Conservation (phyloP, 768 basidiomycete genomes). For the Tubosaeta sp. region DNA sequence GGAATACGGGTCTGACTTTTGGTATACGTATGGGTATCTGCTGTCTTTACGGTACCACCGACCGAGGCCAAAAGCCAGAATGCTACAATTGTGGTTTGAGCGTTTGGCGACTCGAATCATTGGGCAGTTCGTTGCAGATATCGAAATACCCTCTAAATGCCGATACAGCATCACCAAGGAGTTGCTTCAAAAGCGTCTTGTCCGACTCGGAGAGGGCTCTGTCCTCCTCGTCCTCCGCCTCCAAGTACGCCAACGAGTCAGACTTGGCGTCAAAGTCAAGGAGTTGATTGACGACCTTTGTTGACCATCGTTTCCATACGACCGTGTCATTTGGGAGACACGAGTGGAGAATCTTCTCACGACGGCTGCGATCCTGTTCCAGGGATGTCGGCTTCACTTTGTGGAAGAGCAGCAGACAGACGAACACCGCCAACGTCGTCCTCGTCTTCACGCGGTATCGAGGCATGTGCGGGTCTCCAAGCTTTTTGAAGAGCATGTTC, state of each 20-base stretch:
- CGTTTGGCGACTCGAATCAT: neutral
- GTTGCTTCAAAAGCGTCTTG: neutral
- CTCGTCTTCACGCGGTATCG: conserved; percentile 16
- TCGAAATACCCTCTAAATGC: conserved; percentile 14
- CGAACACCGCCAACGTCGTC: conserved; percentile 25
- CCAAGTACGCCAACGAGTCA: neutral
- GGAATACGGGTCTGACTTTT: neutral
- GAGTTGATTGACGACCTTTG: conserved; percentile 20
- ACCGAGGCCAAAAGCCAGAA: neutral
- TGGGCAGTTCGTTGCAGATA: neutral
- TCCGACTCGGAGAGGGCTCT: neutral
- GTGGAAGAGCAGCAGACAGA: conserved; percentile 22
- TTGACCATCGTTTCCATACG: conserved; percentile 21
- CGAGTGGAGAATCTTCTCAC: conserved; percentile 7
- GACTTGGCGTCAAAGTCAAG: neutral
- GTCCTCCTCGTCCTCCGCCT: neutral
- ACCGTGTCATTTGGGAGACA: conserved; percentile 21
- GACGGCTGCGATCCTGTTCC: neutral
- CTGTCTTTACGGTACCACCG: neutral
- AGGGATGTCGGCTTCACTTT: neutral
- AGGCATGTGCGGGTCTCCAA: conserved; percentile 7
- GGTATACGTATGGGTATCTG: neutral
- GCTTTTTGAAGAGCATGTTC: conserved; percentile 9
- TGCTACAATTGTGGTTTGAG: neutral
- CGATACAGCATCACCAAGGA: conserved; percentile 17